phyloP scores from a whole-genome alignment of 2,329 filamentous ascomycete genomes.

The Fusarium sp. region DNA sequence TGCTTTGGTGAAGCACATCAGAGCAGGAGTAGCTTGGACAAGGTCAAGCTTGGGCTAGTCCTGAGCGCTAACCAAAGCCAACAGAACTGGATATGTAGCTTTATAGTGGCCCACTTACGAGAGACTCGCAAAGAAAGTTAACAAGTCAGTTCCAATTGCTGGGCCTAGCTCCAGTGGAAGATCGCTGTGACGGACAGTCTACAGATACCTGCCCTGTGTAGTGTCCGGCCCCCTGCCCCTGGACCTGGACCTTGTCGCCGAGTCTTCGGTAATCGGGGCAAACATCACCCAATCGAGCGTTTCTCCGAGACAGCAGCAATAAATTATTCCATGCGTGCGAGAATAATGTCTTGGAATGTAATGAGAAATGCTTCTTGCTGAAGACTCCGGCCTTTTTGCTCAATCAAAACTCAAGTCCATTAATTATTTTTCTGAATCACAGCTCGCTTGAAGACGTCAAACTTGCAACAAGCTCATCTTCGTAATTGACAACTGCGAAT shows the following conservation, averaged over 20 bases:
- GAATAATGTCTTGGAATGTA: slow-evolving; percentile 24
- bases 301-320: background rate
- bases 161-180: background rate
- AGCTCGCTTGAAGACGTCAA: background rate
- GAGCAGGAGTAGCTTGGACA: background rate
- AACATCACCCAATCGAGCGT: background rate
- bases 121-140: background rate
- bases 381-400: background rate
- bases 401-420: background rate
- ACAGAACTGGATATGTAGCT: background rate
- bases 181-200: background rate
- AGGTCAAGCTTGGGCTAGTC: background rate
- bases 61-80: background rate
- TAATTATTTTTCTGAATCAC: background rate
- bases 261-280: slow-evolving; percentile 13
- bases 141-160: background rate
- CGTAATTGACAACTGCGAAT: background rate
- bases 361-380: slow-evolving; percentile 17
- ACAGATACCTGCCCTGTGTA: background rate
- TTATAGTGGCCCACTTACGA: background rate
- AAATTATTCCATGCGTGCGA: background rate
- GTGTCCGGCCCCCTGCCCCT: background rate
- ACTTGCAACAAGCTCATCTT: background rate
- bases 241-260: slow-evolving; percentile 15
- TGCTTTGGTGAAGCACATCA: background rate